phyloP scores from a whole-genome alignment of 2,329 filamentous ascomycete genomes.

The Colletotrichum sp. region DNA sequence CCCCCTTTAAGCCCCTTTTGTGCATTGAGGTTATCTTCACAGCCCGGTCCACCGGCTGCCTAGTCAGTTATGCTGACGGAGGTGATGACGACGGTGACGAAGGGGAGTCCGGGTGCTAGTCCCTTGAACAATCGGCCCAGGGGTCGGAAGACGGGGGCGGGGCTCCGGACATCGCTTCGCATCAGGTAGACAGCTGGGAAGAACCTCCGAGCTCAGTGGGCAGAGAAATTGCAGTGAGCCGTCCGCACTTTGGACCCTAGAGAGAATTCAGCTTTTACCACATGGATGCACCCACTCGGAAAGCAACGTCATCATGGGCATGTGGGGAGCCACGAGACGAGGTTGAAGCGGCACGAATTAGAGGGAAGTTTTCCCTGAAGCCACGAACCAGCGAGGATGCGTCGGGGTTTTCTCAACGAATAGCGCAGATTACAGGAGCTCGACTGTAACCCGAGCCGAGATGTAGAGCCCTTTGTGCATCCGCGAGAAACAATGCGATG shows the following conservation, averaged over 20 bases:
- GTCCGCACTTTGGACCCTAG: background rate
- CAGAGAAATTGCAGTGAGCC: background rate
- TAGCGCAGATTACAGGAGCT: background rate
- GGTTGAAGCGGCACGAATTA: background rate
- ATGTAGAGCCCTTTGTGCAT: background rate
- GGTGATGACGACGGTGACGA: background rate
- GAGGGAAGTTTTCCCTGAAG: background rate
- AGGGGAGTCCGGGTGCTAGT: background rate
- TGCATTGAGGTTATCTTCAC: background rate
- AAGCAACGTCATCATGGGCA: background rate
- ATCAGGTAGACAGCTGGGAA: slow-evolving; percentile 2
- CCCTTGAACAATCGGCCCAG: background rate
- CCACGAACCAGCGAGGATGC: background rate
- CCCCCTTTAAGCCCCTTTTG: background rate
- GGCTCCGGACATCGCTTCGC: slow-evolving; percentile 10
- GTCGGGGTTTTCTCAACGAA: background rate
- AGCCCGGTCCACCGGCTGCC: background rate
- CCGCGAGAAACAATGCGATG: background rate
- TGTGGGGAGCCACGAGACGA: background rate
- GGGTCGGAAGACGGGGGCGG: slow-evolving; percentile 3
- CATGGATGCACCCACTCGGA: background rate
- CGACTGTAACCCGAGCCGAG: background rate
- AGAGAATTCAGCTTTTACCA: background rate
- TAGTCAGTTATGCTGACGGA: background rate
- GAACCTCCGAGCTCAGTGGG: background rate